These are phyloP conservation scores for Tetracentron sinense DNA, from an alignment of 164 flowering plant genomes.

Conservation along the genomic window DNA sequence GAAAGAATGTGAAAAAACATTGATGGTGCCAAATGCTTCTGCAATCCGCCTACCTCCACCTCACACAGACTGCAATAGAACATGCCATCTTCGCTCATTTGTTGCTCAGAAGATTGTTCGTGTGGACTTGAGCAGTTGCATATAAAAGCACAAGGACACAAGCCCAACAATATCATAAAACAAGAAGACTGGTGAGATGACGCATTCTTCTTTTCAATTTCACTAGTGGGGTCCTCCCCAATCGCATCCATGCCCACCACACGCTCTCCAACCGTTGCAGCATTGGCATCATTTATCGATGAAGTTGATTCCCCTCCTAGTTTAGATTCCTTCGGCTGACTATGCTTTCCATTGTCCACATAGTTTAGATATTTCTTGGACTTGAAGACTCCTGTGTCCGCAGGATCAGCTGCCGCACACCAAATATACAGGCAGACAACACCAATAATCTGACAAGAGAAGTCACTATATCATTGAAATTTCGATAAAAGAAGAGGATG, in stretches of 20 bases:
- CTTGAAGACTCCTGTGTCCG: slow-evolving; percentile 70
- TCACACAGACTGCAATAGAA: slow-evolving; percentile 95
- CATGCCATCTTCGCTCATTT: slow-evolving; percentile 92
- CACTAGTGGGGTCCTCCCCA: slow-evolving; percentile 18
- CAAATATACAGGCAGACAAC: slow-evolving; percentile 75
- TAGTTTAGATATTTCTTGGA: slow-evolving; percentile 68
- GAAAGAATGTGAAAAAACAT: background rate
- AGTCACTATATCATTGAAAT: background rate
- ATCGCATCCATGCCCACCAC: slow-evolving; percentile 21
- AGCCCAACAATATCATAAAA: slow-evolving; percentile 31
- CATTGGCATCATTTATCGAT: slow-evolving; percentile 52
- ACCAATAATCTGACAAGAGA: slow-evolving; percentile 54
- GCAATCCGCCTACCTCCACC: slow-evolving; percentile 92
- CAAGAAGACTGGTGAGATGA: slow-evolving; percentile 27
- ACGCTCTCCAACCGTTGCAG: slow-evolving; percentile 30
- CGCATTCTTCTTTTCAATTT: slow-evolving; percentile 20
- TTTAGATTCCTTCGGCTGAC: slow-evolving; percentile 42
- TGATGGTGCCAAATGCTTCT: background rate
- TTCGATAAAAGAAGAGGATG: background rate
- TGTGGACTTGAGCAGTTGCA: slow-evolving; percentile 35
- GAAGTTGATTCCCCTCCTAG: slow-evolving; percentile 53
- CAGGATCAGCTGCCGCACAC: slow-evolving; percentile 91
- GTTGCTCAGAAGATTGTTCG: slow-evolving; percentile 59
- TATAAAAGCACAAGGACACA: slow-evolving; percentile 52
- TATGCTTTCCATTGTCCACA: slow-evolving; percentile 29